phyloP scores from a whole-genome alignment of 2,329 filamentous ascomycete genomes.

The Elsinoe fawcettii region DNA sequence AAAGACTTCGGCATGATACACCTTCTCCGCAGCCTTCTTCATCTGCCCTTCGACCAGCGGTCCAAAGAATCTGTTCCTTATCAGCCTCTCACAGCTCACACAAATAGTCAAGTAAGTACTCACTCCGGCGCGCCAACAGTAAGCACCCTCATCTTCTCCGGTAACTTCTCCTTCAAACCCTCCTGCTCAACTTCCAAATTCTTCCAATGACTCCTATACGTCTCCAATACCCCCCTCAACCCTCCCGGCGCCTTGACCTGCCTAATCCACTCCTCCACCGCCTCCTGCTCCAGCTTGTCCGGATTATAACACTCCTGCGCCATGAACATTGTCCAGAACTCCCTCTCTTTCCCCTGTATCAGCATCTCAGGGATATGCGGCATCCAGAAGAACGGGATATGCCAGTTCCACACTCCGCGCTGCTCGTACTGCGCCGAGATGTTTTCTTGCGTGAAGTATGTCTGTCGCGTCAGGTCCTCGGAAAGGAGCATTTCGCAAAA shows the following conservation, averaged over 20 bases:
- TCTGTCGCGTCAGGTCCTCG: slow-evolving; percentile 28
- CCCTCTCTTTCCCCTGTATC: slow-evolving; percentile 32
- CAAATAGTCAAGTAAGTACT: neutral
- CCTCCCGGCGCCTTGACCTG: slow-evolving; percentile 28
- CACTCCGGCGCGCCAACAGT: slow-evolving; percentile 30
- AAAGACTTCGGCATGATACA: slow-evolving; percentile 28
- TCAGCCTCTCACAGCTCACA: neutral
- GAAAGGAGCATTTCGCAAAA: slow-evolving; percentile 32
- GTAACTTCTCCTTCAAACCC: slow-evolving; percentile 26
- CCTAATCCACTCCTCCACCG: slow-evolving; percentile 29
- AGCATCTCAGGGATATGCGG: slow-evolving; percentile 35
- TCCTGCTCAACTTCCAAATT: slow-evolving; percentile 28
- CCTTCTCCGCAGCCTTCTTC: slow-evolving; percentile 25
- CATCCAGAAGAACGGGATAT: slow-evolving; percentile 31
- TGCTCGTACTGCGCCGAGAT: slow-evolving; percentile 27
- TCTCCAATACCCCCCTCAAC: slow-evolving; percentile 30
- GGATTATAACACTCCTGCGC: slow-evolving; percentile 36
- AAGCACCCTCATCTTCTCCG: slow-evolving; percentile 28
- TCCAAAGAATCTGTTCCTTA: slow-evolving; percentile 25
- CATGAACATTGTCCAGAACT: slow-evolving; percentile 36
- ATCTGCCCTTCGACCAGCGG: slow-evolving; percentile 28
- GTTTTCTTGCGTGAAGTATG: slow-evolving; percentile 28
- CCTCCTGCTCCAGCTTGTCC: slow-evolving; percentile 29
- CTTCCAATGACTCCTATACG: slow-evolving; percentile 29
- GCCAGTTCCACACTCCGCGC: slow-evolving; percentile 32